Conservation (phyloP, 306 rosid species). For the Pyrus bretschneideri region DNA sequence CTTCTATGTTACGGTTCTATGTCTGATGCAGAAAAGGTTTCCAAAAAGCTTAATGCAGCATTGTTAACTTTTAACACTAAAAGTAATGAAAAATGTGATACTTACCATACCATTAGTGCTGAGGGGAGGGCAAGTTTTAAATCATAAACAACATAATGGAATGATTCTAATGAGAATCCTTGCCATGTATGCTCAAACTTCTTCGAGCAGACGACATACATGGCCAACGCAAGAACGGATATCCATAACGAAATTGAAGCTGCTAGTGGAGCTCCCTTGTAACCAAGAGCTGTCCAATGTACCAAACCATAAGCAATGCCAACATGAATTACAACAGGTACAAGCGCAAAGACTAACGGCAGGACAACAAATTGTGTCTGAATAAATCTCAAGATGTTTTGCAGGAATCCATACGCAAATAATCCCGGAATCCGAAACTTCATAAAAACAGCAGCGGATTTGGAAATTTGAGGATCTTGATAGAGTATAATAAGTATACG, state of each 20-base stretch:
- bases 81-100: background rate
- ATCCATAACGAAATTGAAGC: conserved; percentile 61
- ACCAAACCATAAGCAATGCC: conserved; percentile 56
- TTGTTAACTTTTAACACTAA: background rate
- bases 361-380: conserved; percentile 29
- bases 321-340: conserved; percentile 41
- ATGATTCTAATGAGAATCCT: conserved; percentile 58
- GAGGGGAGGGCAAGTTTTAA: conserved; percentile 77
- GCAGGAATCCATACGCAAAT: conserved; percentile 58
- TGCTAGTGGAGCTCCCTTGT: conserved; percentile 63
- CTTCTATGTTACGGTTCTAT: background rate
- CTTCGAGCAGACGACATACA: conserved; percentile 36
- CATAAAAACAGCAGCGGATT: conserved; percentile 44
- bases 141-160: conserved; percentile 30
- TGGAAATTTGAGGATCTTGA: conserved; percentile 53
- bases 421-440: conserved; percentile 56
- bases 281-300: conserved; percentile 35
- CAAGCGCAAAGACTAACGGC: conserved; percentile 12
- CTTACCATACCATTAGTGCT: conserved; percentile 81
- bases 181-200: conserved; percentile 59
- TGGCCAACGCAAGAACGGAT: conserved; percentile 29
- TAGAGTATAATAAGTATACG: conserved; percentile 47
- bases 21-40: too few species aligned
- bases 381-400: conserved; percentile 60
- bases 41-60: background rate